Base-by-base conservation (phyloP, 176 grass and related monocot species). In the sorghum (Sorghum bicolor) region DNA sequence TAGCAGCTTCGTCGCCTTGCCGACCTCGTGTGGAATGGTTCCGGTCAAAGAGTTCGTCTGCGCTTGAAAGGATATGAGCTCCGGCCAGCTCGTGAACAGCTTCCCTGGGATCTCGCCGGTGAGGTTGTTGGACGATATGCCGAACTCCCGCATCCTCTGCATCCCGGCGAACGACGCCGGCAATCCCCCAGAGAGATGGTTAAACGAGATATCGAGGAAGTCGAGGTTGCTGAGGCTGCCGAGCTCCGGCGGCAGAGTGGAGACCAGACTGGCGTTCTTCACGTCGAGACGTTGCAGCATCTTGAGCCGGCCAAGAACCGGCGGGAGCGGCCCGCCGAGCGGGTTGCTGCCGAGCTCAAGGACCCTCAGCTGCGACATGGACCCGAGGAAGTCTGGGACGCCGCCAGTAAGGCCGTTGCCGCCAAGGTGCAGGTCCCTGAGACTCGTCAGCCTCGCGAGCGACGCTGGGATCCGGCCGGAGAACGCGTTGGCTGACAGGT, bases 41-140 rank as follows among this genome's bases (percentile, higher is more conserved):
- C 48, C 48, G 16, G 48, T 52, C 48, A 52, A 52, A 52, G 48
- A 52, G 48, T 52, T 52, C 5, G 48, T 20, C 48, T 52, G 48
- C 19, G 34, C 64, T 60, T 94, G 89, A 76, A 94, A 94, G 0
- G 89, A 94, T 67, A 85, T 80, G 15, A 94, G 84, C 58, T 94
- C 67, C 6, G 87, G 84, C 92, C 89, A 94, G 64, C 24, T 72
- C 31, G 43, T 16, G 84, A 92, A 91, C 29, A 88, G 73, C 20
- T 0, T 1, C 6, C 74, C 53, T 9, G 87, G 84, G 10, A 94
- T 85, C 34, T 63, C 58, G 2, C 87, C 87, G 63, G 50, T 26
- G 82, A 97, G 86, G 1, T 3, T 73, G 82, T 94, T 97, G 6
- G 31, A 34, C 2, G 86, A 97, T 52, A 97, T 87, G 26, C 86